Evolutionary conservation across 2,329 filamentous ascomycete genomes (phyloP), one percentile per base, ranked within the genome.

Genomic region (Herpomyces periplanetae): DNA sequence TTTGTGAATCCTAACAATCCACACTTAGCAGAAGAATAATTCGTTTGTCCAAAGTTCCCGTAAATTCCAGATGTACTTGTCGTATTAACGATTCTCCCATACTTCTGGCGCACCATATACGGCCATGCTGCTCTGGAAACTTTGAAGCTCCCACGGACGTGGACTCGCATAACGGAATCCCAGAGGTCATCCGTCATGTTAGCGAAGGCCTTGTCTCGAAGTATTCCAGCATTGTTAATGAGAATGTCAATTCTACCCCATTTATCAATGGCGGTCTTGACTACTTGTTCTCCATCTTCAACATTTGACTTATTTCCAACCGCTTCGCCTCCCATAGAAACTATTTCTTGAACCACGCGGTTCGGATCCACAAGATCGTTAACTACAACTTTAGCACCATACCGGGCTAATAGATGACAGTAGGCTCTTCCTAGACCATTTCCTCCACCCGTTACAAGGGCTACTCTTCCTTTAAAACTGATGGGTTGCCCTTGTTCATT

Each of bases 1-100:
- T 71, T 65, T 15, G 73, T 87, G 48, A 96, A 69, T 25, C 80
- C 80, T 16, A 96, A 60, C 28, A 96, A 91, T 42, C 68, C 80
- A 29, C 54, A 52, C 59, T 80, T 80, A 4, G 66, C 66, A 23
- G 75, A 68, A 25, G 80, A 54, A 40, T 96, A 96, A 51, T 96
- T 96, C 33, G 75, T 68, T 43, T 96, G 80, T 26, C 80, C 80
- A 37, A 96, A 96, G 52, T 88, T 96, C 30, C 80, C 80, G 38
- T 96, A 96, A 40, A 96, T 85, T 41, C 80, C 80, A 31, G 65
- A 84, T 18, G 80, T 91, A 13, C 69, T 85, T 15, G 80, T 80
- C 18, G 80, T 96, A 51, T 96, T 96, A 34, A 96, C 50, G 25
- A 96, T 58, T 32, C 80, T 69, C 28, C 80, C 80, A 34, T 88